A percentile compares a stretch with the other conserved stretches of the same genome.
These are phyloP conservation scores for Penicillium alfredii DNA, from an alignment of 495 filamentous ascomycete genomes.

Conservation along the genomic window DNA sequence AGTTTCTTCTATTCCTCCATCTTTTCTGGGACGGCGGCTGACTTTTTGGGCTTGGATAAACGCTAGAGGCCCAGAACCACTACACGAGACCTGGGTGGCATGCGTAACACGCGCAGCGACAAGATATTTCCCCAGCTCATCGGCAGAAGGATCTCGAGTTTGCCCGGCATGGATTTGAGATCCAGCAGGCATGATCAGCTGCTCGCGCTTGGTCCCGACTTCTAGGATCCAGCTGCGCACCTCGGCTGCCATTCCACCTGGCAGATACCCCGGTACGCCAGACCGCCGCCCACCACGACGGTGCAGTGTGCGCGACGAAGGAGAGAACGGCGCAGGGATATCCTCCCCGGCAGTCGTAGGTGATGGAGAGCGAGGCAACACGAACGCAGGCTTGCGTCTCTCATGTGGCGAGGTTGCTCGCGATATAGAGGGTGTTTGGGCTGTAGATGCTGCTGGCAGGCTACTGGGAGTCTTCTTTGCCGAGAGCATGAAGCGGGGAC, in stretches of 20 bases:
- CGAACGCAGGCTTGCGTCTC: slow-evolving; percentile 32
- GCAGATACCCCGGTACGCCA: slow-evolving; percentile 20
- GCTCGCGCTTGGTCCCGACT: slow-evolving; percentile 31
- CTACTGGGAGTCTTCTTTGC: slow-evolving; percentile 16
- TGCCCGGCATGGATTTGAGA: background rate
- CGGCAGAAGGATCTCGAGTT: background rate
- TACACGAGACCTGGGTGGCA: slow-evolving; percentile 16
- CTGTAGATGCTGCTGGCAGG: slow-evolving; percentile 11
- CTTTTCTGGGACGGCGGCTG: background rate
- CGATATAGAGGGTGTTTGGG: slow-evolving; percentile 14
- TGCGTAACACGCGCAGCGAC: slow-evolving; percentile 15
- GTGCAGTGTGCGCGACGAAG: slow-evolving; percentile 29
- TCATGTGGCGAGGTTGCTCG: slow-evolving; percentile 12
- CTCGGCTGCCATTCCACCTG: slow-evolving; percentile 40
- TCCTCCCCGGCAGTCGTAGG: slow-evolving; percentile 20
- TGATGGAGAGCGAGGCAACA: slow-evolving; percentile 37
- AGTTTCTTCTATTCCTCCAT: background rate
- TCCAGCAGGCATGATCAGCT: slow-evolving; percentile 1
- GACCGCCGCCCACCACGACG: slow-evolving; percentile 27
- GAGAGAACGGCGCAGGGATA: slow-evolving; percentile 38
- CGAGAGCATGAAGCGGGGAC: slow-evolving; percentile 28
- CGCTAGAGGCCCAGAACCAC: slow-evolving; percentile 26
- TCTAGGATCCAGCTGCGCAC: slow-evolving; percentile 42
- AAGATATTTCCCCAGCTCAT: slow-evolving; percentile 15
- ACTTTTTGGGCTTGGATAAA: slow-evolving; percentile 22